A percentile compares a stretch with the other conserved stretches of the same genome.
phyloP scores from a whole-genome alignment of 2,329 filamentous ascomycete genomes.

The Monilinia laxa region DNA sequence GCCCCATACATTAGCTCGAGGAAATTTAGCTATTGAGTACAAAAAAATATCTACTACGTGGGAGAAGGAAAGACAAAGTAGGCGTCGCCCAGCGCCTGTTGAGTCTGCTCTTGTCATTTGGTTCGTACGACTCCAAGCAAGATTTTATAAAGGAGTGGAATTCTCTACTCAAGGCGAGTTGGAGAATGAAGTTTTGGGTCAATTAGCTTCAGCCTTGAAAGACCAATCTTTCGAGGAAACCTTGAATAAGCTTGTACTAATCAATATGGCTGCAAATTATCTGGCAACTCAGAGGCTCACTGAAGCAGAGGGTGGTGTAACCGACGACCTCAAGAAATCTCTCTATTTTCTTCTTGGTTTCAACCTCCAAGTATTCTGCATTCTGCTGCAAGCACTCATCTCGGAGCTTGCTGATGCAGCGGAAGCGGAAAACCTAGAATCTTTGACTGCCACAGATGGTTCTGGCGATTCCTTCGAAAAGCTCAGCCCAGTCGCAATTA shows the following conservation, averaged over 20 bases:
- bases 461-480: conserved; percentile 46
- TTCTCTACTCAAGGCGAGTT: conserved; percentile 77
- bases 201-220: conserved; percentile 71
- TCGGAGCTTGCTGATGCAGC: conserved; percentile 61
- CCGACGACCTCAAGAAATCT: conserved; percentile 41
- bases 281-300: conserved; percentile 62
- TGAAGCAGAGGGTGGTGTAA: conserved; percentile 45
- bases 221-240: conserved; percentile 62
- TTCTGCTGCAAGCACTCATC: conserved; percentile 67
- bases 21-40: conserved; percentile 80
- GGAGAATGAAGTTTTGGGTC: conserved; percentile 80
- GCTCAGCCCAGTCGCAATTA: conserved; percentile 57
- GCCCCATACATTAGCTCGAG: conserved; percentile 70
- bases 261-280: conserved; percentile 83
- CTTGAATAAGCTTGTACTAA: conserved; percentile 75
- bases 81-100: conserved; percentile 30
- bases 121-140: conserved; percentile 84
- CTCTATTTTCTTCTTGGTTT: conserved; percentile 70
- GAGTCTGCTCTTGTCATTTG: conserved; percentile 67
- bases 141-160: conserved; percentile 74
- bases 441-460: conserved; percentile 44
- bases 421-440: conserved; percentile 45
- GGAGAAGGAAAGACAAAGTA: conserved; percentile 51
- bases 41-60: conserved; percentile 59
- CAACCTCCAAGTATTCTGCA: conserved; percentile 74